phyloP scores from a whole-genome alignment of 306 rosid genomes.

The Rubus parviflorus region DNA sequence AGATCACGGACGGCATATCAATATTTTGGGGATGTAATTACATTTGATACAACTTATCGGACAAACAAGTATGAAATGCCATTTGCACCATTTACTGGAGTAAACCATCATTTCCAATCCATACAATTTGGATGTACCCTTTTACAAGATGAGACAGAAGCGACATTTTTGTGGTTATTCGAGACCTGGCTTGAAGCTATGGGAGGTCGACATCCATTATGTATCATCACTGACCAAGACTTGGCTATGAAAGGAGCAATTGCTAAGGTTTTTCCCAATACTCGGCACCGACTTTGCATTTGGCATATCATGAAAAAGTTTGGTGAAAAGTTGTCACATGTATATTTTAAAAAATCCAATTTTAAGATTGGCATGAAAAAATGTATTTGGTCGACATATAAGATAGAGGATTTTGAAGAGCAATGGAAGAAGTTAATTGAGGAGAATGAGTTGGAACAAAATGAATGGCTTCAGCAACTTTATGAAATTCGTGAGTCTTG shows the following conservation, averaged over 20 bases:
- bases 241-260: background rate
- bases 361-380: background rate
- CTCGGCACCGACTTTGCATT: background rate
- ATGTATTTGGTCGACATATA: background rate
- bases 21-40: constrained; percentile 5
- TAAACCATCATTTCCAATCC: constrained; percentile 6
- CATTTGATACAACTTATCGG: constrained; percentile 5
- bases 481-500: background rate
- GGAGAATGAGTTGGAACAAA: background rate
- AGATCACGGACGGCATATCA: background rate
- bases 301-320: background rate
- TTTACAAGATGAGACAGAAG: constrained; percentile 9
- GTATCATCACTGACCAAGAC: background rate
- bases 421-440: background rate
- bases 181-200: constrained; percentile 9
- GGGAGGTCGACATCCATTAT: background rate
- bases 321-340: background rate
- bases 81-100: constrained; percentile 3
- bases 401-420: background rate
- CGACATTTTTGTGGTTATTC: background rate
- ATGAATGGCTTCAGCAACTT: background rate
- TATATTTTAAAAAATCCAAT: background rate
- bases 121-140: constrained; percentile 9
- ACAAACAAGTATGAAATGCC: constrained; percentile 17
- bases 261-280: background rate